A percentile compares a stretch with the other conserved stretches of the same genome.
These are phyloP conservation scores for Zizania palustris DNA, from an alignment of 202 grass and related monocot genomes.

Conservation along the genomic window DNA sequence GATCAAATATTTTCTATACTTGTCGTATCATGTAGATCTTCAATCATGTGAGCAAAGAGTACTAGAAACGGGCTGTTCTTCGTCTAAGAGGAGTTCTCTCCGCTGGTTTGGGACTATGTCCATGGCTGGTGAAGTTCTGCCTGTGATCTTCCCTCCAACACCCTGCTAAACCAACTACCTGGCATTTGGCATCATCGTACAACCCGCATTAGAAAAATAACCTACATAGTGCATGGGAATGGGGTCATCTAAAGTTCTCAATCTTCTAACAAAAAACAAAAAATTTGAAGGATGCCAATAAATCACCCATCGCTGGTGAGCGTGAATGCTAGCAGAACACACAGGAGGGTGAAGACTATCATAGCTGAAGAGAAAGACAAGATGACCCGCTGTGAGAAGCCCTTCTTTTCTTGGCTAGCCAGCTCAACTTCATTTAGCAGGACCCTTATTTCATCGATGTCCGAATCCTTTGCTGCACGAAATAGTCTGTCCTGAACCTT, in stretches of 20 bases:
- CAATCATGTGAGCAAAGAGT: too few relatives aligned
- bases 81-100: too few relatives aligned
- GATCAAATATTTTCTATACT: too few relatives aligned
- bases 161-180: neutral
- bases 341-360: conserved; percentile 64
- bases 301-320: conserved; percentile 81
- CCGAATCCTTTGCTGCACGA: conserved; percentile 74
- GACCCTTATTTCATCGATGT: conserved; percentile 62
- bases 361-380: conserved; percentile 57
- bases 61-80: too few relatives aligned
- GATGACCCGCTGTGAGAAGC: conserved; percentile 56
- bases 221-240: too few relatives aligned
- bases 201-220: neutral
- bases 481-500: conserved; percentile 59
- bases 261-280: neutral
- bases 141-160: too few relatives aligned
- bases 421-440: conserved; percentile 78
- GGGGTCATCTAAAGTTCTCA: conserved; percentile 12
- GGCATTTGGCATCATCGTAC: neutral
- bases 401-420: conserved; percentile 57
- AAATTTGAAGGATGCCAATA: neutral
- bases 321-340: conserved; percentile 68
- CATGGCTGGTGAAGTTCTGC: too few relatives aligned
- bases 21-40: too few relatives aligned
- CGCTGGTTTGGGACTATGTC: too few relatives aligned